Evolutionary conservation across 805 yeast species (phyloP), one percentile per base, ranked within the genome.

Genomic region (Wickerhamiella dianesei): DNA sequence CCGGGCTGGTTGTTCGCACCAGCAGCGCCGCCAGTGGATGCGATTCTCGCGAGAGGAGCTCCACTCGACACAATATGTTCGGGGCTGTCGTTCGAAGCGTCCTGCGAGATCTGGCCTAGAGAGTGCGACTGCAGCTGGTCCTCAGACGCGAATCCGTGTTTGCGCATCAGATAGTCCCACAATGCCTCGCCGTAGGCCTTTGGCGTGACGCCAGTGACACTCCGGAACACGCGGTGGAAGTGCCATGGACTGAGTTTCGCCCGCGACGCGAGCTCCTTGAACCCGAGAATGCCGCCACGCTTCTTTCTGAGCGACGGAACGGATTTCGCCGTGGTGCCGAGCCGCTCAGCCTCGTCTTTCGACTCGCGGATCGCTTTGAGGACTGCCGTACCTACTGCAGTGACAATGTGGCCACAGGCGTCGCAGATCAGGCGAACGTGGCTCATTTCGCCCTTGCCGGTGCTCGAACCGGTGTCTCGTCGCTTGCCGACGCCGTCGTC

Each of bases 221-320:
- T 75, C 63, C 86, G 81, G 70, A 86, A 86, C 20, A 86, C 94
- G 44, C 95, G 70, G 68, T 86, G 95, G 64, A 86, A 86, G 64
- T 86, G 95, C 95, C 95, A 86, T 21, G 95, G 92, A 9, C 85
- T 76, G 49, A 86, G 71, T 54, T 81, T 81, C 8, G 87, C 79
- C 59, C 85, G 82, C 18, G 84, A 79, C 6, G 95, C 95, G 58
- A 86, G 71, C 61, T 86, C 95, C 62, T 84, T 82, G 67, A 86
- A 86, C 51, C 80, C 68, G 53, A 64, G 50, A 29, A 64, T 61
- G 13, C 68, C 68, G 18, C 67, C 67, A 18, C 67, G 56, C 46
- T 64, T 54, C 53, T 63, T 62, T 45, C 63, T 59, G 17, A 65
- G 54, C 9, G 57, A 56, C 12, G 59, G 51, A 35, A 43, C 48